Conservation (phyloP, 768 basidiomycete genomes). For the Tubosaeta sp. region DNA sequence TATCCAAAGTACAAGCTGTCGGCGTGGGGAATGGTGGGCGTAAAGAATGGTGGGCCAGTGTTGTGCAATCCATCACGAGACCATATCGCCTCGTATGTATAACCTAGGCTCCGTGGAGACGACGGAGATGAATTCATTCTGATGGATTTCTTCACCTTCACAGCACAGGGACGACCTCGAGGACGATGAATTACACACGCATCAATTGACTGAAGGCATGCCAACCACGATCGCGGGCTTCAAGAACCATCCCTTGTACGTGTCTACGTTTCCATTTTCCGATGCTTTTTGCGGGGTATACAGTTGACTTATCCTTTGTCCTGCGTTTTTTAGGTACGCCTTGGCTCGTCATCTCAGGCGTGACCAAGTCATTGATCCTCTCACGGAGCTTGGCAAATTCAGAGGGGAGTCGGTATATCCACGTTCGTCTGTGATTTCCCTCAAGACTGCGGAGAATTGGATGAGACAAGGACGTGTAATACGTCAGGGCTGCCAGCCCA, state of each 20-base stretch:
- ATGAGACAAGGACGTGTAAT: constrained; percentile 80
- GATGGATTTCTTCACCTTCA: constrained; percentile 1
- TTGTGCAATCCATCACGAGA: constrained; percentile 58
- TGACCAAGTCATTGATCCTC: constrained; percentile 80
- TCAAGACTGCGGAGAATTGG: constrained; percentile 95
- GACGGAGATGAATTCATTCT: constrained; percentile 18
- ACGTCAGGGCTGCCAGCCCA: constrained; percentile 69
- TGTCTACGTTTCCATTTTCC: constrained; percentile 26
- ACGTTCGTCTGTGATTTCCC: constrained; percentile 73
- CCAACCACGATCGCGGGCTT: constrained; percentile 87
- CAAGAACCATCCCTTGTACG: constrained; percentile 89
- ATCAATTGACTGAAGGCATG: constrained; percentile 87
- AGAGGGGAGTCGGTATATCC: constrained; percentile 90
- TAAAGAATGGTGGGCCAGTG: constrained; percentile 81
- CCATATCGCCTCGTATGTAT: constrained; percentile 76
- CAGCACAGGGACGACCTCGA: constrained; percentile 92
- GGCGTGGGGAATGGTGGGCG: constrained; percentile 47
- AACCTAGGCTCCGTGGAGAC: constrained; percentile 11
- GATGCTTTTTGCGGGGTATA: constrained; percentile 21
- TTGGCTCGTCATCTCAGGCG: constrained; percentile 84
- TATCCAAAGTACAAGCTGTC: constrained; percentile 71
- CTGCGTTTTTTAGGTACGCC: constrained; percentile 54
- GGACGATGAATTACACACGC: constrained; percentile 78
- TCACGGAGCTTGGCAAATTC: constrained; percentile 84
- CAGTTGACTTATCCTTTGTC: constrained; percentile 2